Evolutionary conservation across 257 asterid species (phyloP).

Genomic region (Pogostemon cablin): DNA sequence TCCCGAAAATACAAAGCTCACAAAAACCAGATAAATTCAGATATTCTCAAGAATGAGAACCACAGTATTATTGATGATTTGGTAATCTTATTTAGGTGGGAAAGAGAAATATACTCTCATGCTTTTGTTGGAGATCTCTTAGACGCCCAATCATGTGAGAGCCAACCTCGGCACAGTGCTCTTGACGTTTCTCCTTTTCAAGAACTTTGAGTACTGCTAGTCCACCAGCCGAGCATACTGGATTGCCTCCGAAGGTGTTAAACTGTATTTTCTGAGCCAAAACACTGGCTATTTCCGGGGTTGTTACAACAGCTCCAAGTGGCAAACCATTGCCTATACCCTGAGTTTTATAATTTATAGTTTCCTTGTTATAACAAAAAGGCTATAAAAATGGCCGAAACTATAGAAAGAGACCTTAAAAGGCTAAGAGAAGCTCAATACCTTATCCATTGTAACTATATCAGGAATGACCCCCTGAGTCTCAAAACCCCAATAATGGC

Average conservation of each 20-base stretch:
- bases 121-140: constrained; percentile 69
- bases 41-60: neutral
- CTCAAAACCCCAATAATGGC: constrained; percentile 97
- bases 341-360: constrained; percentile 42
- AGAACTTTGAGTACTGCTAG: constrained; percentile 83
- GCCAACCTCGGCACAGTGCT: constrained; percentile 86
- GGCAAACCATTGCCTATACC: constrained; percentile 98
- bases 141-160: constrained; percentile 76
- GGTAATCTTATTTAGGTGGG: neutral
- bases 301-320: constrained; percentile 97
- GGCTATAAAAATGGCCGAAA: neutral
- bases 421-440: constrained; percentile 10
- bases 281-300: constrained; percentile 92
- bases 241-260: constrained; percentile 96
- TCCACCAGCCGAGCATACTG: constrained; percentile 99
- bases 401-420: neutral
- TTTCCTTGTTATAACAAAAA: constrained; percentile 3
- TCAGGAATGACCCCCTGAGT: constrained; percentile 92
- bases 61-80: neutral
- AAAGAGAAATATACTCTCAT: constrained; percentile 60
- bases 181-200: constrained; percentile 84
- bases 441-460: constrained; percentile 99
- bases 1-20: neutral
- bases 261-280: constrained; percentile 87
- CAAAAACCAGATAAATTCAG: neutral